Conservation (phyloP, 371 early-diverging fungal genomes). For the Mucor irregularis region DNA sequence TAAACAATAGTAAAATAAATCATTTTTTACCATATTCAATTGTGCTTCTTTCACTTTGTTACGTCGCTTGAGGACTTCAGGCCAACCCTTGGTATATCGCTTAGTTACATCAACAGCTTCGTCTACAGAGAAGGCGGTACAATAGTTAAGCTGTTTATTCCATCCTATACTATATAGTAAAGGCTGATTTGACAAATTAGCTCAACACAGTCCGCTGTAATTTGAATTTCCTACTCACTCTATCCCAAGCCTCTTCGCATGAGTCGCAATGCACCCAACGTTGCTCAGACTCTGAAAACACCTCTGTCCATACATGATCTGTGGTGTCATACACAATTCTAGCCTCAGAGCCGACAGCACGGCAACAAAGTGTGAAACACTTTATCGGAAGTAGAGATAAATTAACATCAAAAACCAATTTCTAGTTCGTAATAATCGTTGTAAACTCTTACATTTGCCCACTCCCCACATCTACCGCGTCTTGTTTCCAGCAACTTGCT, state of each 20-base stretch:
- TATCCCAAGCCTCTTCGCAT: conserved; percentile 67
- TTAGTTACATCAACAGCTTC: conserved; percentile 69
- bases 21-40: conserved; percentile 36
- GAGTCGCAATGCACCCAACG: conserved; percentile 75
- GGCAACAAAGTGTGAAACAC: conserved; percentile 67
- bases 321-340: conserved; percentile 64
- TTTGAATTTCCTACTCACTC: conserved; percentile 12
- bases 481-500: conserved; percentile 61
- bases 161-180: conserved; percentile 70
- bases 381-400: conserved; percentile 9
- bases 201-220: neutral
- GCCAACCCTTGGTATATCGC: conserved; percentile 53
- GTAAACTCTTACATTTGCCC: conserved; percentile 63
- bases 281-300: conserved; percentile 55
- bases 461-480: conserved; percentile 77
- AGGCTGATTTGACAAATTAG: conserved; percentile 29
- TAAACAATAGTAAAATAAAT: neutral
- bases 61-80: conserved; percentile 47
- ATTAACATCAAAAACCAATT: neutral
- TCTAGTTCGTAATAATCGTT: neutral
- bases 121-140: conserved; percentile 54
- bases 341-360: conserved; percentile 66
- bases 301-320: conserved; percentile 76
- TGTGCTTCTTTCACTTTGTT: conserved; percentile 50
- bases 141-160: conserved; percentile 73